A percentile compares a stretch with the other conserved stretches of the same genome.
Conservation (phyloP, 345 rosid genomes). For the Brassica nigra region DNA sequence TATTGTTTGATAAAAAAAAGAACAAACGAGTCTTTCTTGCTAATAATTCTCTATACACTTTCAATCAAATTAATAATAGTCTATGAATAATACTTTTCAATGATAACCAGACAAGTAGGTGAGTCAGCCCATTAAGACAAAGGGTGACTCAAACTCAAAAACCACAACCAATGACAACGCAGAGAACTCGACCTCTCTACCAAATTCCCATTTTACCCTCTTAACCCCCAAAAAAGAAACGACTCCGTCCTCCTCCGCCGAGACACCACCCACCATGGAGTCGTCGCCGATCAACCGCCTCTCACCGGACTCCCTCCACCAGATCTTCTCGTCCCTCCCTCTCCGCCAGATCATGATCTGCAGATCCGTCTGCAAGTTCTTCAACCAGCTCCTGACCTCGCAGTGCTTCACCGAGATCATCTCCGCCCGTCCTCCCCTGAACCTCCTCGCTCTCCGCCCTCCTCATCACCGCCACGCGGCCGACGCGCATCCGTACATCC, state of each 20-base stretch:
- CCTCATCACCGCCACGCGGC: slow-evolving; percentile 48
- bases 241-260: slow-evolving; percentile 15
- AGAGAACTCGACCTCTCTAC: background rate
- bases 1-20: background rate
- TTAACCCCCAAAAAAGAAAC: background rate
- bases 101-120: slow-evolving; percentile 32
- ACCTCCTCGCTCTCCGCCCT: slow-evolving; percentile 74
- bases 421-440: slow-evolving; percentile 55
- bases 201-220: slow-evolving; percentile 33
- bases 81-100: slow-evolving; percentile 16
- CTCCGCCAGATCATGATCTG: slow-evolving; percentile 75
- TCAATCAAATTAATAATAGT: background rate
- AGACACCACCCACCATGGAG: slow-evolving; percentile 40
- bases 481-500: slow-evolving; percentile 43
- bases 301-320: slow-evolving; percentile 71
- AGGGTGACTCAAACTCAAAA: slow-evolving; percentile 24
- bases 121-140: slow-evolving; percentile 27
- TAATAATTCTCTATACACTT: background rate
- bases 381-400: slow-evolving; percentile 54
- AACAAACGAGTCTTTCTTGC: background rate
- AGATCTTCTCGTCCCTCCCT: slow-evolving; percentile 77
- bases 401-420: slow-evolving; percentile 50
- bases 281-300: slow-evolving; percentile 59
- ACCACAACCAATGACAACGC: slow-evolving; percentile 22
- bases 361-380: slow-evolving; percentile 67